These are phyloP conservation scores for Podospora anserina DNA, from an alignment of 495 filamentous ascomycete species.

Conservation along the genomic window DNA sequence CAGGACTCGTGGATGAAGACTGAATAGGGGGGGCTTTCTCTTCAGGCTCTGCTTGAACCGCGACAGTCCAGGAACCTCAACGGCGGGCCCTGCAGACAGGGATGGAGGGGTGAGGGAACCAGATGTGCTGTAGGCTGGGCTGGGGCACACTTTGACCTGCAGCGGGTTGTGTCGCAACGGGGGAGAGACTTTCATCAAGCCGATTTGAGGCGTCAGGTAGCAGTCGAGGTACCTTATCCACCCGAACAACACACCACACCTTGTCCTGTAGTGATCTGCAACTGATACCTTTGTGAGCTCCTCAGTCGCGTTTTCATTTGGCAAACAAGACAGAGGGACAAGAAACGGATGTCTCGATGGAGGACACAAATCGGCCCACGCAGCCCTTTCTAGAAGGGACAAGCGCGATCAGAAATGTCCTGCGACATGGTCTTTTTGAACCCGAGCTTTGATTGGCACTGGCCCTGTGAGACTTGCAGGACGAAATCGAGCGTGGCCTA, in stretches of 20 bases:
- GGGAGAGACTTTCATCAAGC: constrained; percentile 4
- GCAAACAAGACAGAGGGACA: neutral
- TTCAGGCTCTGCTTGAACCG: neutral
- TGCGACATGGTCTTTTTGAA: neutral
- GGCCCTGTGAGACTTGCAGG: constrained; percentile 5
- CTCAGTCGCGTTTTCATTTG: neutral
- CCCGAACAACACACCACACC: neutral
- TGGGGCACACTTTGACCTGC: neutral
- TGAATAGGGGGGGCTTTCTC: neutral
- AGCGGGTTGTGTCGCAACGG: constrained; percentile 6
- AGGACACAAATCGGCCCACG: neutral
- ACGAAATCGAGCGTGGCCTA: constrained; percentile 3
- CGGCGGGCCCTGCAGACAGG: neutral
- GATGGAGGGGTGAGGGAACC: neutral
- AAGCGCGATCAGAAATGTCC: constrained; percentile 2
- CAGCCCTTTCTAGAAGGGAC: neutral
- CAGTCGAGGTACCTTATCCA: neutral
- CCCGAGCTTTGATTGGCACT: neutral
- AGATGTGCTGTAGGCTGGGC: neutral
- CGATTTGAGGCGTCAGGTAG: neutral
- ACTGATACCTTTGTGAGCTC: neutral
- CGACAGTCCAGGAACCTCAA: neutral
- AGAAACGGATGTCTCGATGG: neutral
- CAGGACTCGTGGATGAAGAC: neutral
- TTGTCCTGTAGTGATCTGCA: neutral